A percentile compares a stretch with the other conserved stretches of the same genome.
These are phyloP conservation scores for Vitis hybrid DNA, from an alignment of 177 flowering plant genomes.

Conservation along the genomic window DNA sequence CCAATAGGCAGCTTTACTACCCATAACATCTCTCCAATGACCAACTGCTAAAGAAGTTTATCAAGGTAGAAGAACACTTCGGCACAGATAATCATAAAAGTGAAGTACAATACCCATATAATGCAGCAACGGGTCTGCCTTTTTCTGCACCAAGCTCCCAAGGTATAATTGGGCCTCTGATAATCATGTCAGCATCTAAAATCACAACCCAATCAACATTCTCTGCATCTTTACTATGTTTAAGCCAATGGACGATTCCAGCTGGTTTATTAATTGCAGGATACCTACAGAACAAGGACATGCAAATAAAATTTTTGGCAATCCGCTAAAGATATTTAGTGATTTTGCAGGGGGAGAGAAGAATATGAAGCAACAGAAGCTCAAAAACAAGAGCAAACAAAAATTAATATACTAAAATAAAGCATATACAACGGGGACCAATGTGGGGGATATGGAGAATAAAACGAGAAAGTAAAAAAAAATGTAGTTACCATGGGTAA, in stretches of 20 bases:
- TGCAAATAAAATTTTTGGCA: too few relatives aligned
- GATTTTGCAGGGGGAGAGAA: not conserved
- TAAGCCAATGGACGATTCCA: conserved; percentile 91
- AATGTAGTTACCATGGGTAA: too few relatives aligned
- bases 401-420: too few relatives aligned
- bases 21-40: not conserved
- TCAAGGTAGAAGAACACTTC: not conserved
- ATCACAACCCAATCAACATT: conserved; percentile 99
- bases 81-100: not conserved
- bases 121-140: conserved; percentile 90
- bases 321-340: not conserved
- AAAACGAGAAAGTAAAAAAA: too few relatives aligned
- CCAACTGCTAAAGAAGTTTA: not conserved
- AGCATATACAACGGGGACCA: too few relatives aligned
- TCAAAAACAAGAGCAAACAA: too few relatives aligned
- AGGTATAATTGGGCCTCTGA: conserved; percentile 93
- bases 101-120: conserved; percentile 62
- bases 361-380: not conserved
- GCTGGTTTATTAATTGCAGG: conserved; percentile 99
- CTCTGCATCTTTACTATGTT: conserved; percentile 84
- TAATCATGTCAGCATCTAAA: conserved; percentile 94
- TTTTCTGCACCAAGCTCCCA: conserved; percentile 98
- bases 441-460: too few relatives aligned
- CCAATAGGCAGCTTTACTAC: not conserved
- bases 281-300: conserved; percentile 53